These are phyloP conservation scores for Kodamaea laetipori DNA, from an alignment of 805 yeast species.

Conservation along the genomic window DNA sequence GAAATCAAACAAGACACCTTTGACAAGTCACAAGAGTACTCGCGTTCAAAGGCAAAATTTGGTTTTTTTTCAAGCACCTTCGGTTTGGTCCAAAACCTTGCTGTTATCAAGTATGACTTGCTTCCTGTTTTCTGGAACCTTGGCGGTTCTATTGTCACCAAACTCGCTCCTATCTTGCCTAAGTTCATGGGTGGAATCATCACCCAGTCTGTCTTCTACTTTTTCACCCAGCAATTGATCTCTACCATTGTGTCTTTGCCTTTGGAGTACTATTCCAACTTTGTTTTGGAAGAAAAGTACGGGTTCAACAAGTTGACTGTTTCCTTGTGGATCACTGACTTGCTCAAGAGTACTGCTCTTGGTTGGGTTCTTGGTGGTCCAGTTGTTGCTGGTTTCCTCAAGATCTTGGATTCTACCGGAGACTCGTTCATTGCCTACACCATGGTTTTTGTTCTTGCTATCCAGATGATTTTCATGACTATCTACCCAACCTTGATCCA, in stretches of 20 bases:
- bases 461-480: slow-evolving; percentile 75
- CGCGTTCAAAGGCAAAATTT: slow-evolving; percentile 75
- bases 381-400: slow-evolving; percentile 70
- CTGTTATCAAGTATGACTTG: slow-evolving; percentile 58
- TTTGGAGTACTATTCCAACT: slow-evolving; percentile 69
- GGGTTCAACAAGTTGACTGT: slow-evolving; percentile 90
- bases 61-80: slow-evolving; percentile 56
- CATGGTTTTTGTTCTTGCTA: slow-evolving; percentile 66
- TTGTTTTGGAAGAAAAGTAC: slow-evolving; percentile 86
- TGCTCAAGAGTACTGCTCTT: slow-evolving; percentile 59
- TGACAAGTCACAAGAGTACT: slow-evolving; percentile 73
- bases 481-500: slow-evolving; percentile 82
- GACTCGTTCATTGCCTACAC: slow-evolving; percentile 79
- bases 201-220: slow-evolving; percentile 67
- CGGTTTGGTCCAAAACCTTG: slow-evolving; percentile 56
- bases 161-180: slow-evolving; percentile 45
- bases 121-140: slow-evolving; percentile 41
- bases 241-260: slow-evolving; percentile 66
- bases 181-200: slow-evolving; percentile 55
- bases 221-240: slow-evolving; percentile 54
- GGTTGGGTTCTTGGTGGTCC: slow-evolving; percentile 68
- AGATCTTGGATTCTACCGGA: slow-evolving; percentile 79
- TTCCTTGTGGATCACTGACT: slow-evolving; percentile 71
- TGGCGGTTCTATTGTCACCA: slow-evolving; percentile 64
- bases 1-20: slow-evolving; percentile 75